Conservation (phyloP, 2,329 filamentous ascomycete genomes). For the Dryadomyces sulphureus region DNA sequence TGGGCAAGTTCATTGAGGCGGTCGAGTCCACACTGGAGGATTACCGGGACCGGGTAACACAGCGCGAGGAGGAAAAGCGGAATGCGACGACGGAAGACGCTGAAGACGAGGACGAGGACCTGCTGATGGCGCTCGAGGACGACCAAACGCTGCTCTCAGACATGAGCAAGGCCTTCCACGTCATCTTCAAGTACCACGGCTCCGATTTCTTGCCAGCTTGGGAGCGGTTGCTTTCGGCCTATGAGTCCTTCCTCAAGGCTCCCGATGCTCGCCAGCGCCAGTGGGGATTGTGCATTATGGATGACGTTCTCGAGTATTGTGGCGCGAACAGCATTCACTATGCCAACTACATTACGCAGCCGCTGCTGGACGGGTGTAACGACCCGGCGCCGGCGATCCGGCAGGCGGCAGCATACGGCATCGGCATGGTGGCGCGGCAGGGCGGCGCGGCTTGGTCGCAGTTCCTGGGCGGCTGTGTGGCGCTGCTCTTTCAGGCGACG, state of each 20-base stretch:
- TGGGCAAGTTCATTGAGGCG: conserved; percentile 76
- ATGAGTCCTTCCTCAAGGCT: conserved; percentile 71
- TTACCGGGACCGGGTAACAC: conserved; percentile 74
- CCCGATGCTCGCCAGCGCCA: conserved; percentile 81
- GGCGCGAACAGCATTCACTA: conserved; percentile 79
- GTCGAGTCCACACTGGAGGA: conserved; percentile 79
- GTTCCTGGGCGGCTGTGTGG: conserved; percentile 68
- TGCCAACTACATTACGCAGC: conserved; percentile 71
- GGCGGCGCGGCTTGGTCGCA: conserved; percentile 77
- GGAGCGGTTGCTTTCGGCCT: conserved; percentile 74
- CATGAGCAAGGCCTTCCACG: conserved; percentile 99
- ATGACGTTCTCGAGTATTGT: conserved; percentile 96
- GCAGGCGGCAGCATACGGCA: conserved; percentile 90
- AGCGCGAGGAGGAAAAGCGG: conserved; percentile 69
- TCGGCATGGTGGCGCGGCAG: conserved; percentile 87
- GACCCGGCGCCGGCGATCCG: conserved; percentile 74
- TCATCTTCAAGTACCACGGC: conserved; percentile 94
- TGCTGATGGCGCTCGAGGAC: conserved; percentile 84
- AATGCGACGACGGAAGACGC: conserved; percentile 65
- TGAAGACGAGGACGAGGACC: conserved; percentile 75
- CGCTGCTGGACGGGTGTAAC: conserved; percentile 72
- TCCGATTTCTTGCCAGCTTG: conserved; percentile 71
- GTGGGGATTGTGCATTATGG: conserved; percentile 98
- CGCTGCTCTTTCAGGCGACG: conserved; percentile 71
- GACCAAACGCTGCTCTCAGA: conserved; percentile 93